Evolutionary conservation across 2,329 filamentous ascomycete species (phyloP).

Genomic region (Blastomyces emzantsi): DNA sequence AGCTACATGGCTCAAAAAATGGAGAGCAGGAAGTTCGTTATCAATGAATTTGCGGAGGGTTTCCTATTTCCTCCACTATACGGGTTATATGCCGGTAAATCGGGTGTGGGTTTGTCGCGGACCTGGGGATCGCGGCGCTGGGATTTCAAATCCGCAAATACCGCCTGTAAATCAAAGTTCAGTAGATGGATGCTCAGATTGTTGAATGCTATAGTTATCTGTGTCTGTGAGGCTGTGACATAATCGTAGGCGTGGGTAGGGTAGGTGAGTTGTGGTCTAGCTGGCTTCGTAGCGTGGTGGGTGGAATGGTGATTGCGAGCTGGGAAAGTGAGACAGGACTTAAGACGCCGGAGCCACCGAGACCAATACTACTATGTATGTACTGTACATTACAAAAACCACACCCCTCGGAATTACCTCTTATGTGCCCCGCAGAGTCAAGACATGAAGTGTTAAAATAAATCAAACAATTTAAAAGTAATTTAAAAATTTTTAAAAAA

Average conservation of each 20-base stretch:
- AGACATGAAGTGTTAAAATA: too few relatives aligned
- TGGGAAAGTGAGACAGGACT: background rate
- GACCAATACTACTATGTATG: too few relatives aligned
- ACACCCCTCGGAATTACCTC: too few relatives aligned
- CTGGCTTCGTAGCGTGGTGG: background rate
- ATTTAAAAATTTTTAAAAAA: too few relatives aligned
- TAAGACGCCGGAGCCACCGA: too few relatives aligned
- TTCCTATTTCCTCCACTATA: background rate
- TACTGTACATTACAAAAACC: too few relatives aligned
- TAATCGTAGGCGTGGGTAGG: background rate
- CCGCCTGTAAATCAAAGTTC: background rate
- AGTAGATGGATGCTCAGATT: background rate
- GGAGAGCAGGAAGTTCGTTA: background rate
- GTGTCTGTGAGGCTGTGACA: background rate
- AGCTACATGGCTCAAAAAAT: slow-evolving; percentile 27
- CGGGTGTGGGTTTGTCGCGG: background rate
- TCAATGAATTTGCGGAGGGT: background rate
- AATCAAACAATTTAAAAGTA: too few relatives aligned
- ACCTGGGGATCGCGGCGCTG: background rate
- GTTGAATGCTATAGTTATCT: background rate
- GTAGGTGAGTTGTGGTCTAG: background rate
- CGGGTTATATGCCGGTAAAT: background rate
- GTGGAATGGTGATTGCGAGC: background rate
- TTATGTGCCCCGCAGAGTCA: too few relatives aligned
- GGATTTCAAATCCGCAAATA: background rate